These are phyloP conservation scores for Athelia psychrophila DNA, from an alignment of 1,284 basidiomycete species.

Conservation along the genomic window DNA sequence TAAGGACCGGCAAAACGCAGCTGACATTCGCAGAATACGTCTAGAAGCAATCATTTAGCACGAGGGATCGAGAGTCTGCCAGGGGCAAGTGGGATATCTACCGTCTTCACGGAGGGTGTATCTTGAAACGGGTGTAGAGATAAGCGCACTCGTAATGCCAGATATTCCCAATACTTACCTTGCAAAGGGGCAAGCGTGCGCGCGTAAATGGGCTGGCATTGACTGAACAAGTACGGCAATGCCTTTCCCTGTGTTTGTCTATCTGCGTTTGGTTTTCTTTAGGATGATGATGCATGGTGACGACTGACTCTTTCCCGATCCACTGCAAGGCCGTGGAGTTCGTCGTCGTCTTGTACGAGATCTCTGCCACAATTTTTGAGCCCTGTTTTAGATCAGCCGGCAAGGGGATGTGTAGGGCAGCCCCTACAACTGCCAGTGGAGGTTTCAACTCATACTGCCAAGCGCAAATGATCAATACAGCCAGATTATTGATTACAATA, in stretches of 20 bases:
- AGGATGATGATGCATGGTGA: not conserved
- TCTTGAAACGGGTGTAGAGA: conserved; percentile 35
- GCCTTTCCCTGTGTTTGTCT: conserved; percentile 89
- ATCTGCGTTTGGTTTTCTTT: not conserved
- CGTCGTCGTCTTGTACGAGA: conserved; percentile 75
- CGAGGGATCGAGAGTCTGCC: conserved; percentile 22
- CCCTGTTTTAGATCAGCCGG: conserved; percentile 37
- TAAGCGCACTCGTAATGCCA: not conserved
- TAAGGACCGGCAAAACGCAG: conserved; percentile 78
- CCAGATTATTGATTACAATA: conserved; percentile 18
- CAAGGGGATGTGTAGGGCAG: conserved; percentile 56
- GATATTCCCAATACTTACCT: conserved; percentile 37
- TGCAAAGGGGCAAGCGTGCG: conserved; percentile 80
- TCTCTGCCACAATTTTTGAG: conserved; percentile 48
- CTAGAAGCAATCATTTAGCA: conserved; percentile 26
- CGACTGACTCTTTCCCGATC: conserved; percentile 76
- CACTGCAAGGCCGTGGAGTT: conserved; percentile 88
- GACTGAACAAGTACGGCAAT: conserved; percentile 91
- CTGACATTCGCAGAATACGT: conserved; percentile 79
- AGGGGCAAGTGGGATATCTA: conserved; percentile 28
- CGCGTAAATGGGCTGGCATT: conserved; percentile 92
- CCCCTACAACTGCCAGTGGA: conserved; percentile 71
- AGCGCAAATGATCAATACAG: conserved; percentile 3
- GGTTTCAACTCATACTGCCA: conserved; percentile 50
- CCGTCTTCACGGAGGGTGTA: conserved; percentile 70